A percentile compares a stretch with the other conserved stretches of the same genome.
phyloP scores from a whole-genome alignment of 352 stramenopile species.

The Phytophthora pisi region DNA sequence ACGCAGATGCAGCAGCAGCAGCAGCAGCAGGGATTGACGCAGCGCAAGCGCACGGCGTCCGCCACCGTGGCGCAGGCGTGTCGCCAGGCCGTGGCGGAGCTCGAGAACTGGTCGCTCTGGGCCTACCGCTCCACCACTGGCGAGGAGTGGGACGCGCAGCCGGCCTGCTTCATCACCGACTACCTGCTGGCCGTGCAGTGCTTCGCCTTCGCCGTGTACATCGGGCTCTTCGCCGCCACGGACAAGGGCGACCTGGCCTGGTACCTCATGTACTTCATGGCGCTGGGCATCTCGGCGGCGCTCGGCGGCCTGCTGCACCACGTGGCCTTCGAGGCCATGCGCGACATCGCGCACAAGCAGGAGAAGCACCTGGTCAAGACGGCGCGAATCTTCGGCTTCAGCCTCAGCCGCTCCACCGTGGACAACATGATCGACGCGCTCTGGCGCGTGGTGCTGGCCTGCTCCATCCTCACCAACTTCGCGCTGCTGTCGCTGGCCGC shows the following conservation, averaged over 20 bases:
- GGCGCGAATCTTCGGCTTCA: slow-evolving; percentile 74
- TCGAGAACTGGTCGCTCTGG: slow-evolving; percentile 84
- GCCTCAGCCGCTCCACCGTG: slow-evolving; percentile 71
- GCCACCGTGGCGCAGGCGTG: slow-evolving; percentile 58
- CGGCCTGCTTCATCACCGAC: slow-evolving; percentile 89
- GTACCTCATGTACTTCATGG: slow-evolving; percentile 90
- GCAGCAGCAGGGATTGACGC: slow-evolving; percentile 8
- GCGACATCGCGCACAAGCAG: slow-evolving; percentile 73
- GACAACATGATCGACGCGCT: slow-evolving; percentile 75
- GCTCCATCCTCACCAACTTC: slow-evolving; percentile 88
- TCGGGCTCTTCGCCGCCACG: slow-evolving; percentile 68
- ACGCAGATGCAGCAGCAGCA: neutral
- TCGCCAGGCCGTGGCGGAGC: slow-evolving; percentile 66
- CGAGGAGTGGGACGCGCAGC: slow-evolving; percentile 87
- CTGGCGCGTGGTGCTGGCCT: slow-evolving; percentile 84
- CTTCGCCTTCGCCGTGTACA: slow-evolving; percentile 83
- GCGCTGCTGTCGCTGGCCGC: slow-evolving; percentile 76
- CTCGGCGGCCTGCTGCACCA: slow-evolving; percentile 84
- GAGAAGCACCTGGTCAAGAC: slow-evolving; percentile 69
- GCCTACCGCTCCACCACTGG: slow-evolving; percentile 74
- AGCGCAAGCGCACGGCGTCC: slow-evolving; percentile 30
- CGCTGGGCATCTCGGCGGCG: slow-evolving; percentile 77
- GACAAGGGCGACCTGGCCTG: slow-evolving; percentile 61
- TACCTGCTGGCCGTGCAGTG: slow-evolving; percentile 85
- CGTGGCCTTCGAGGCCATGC: slow-evolving; percentile 79